Base-by-base conservation (phyloP, 2,329 filamentous ascomycete genomes). In the Pseudogymnoascus sp. region DNA sequence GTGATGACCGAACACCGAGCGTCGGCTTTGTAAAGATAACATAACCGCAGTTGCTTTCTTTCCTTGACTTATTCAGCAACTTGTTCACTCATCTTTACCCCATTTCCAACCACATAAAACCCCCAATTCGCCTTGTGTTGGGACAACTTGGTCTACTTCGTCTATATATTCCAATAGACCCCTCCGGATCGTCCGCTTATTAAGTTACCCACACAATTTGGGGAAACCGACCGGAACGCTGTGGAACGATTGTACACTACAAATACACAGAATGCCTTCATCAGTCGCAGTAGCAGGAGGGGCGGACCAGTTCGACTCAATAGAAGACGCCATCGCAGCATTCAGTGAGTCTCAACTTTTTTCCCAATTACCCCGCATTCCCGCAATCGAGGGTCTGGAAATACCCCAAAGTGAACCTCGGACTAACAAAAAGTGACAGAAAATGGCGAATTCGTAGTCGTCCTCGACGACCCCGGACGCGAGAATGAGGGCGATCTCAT, bases 401-500 rank as follows among this genome's bases (percentile, higher is more conserved):
- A 28, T 63, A 47, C 6, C 31, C 42, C 59, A 67, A 67, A 66
- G 62, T 60, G 25, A 64, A 35, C 44, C 38, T 47, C 60, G 35
- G 25, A 62, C 33, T 33, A 53, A 35, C 37, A 59, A 21, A 18
- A 31, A 14, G 47, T 33, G 28, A 59, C 64, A 90, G 87, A 81
- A 71, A 84, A 86, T 76, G 92, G 91, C 76, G 87, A 97, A 74
- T 97, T 97, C 82, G 88, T 99, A 74, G 86, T 99, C 66, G 93
- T 97, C 38, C 90, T 99, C 72, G 94, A 99, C 80, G 90, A 91
- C 69, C 86, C 91, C 67, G 85, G 87, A 66, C 92, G 94, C 76
- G 94, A 99, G 77, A 99, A 99, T 76, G 94, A 99, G 82, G 94
- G 92, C 76, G 94, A 99, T 78, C 85, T 99, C 59, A 97, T 97